Evolutionary conservation across 2,329 filamentous ascomycete genomes (phyloP), one percentile per base, ranked within the genome.

Genomic region (Scolecobasidium constrictum): DNA sequence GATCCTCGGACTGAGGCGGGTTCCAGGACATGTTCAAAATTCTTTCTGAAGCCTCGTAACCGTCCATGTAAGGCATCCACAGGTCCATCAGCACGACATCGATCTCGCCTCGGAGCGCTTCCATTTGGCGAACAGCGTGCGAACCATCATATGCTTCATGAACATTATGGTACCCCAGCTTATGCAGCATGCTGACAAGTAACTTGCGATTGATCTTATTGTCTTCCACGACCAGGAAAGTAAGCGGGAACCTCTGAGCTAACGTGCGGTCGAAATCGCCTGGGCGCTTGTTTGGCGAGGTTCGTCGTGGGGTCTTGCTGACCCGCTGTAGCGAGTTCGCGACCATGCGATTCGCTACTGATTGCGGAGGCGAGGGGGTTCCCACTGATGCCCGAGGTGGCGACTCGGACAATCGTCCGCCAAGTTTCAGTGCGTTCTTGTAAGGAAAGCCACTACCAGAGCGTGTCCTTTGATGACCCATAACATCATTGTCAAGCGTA

Each of bases 31-130:
- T 69, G 18, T 64, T 60, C 9, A 82, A 59, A 35, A 85, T 85
- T 37, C 67, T 64, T 51, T 73, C 68, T 0, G 80, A 75, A 2
- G 81, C 81, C 53, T 83, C 74, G 49, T 82, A 84, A 1, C 81
- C 81, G 53, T 84, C 80, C 67, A 84, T 78, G 49, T 77, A 67
- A 1, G 81, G 81, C 78, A 85, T 85, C 81, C 81, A 85, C 7
- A 85, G 68, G 57, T 85, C 81, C 81, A 85, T 85, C 35, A 84
- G 61, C 18, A 85, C 68, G 2, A 81, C 69, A 51, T 83, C 73
- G 44, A 83, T 73, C 19, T 47, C 38, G 2, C 21, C 15, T n/a
- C 44, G 50, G 35, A 62, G 57, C 38, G 66, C 65, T 41, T 64
- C 58, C 66, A 81, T 80, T 35, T 75, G 67, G 15, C 73, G 67